Conservation (phyloP, 1,139 yeast species). For the Pichia sorboxylosa region DNA sequence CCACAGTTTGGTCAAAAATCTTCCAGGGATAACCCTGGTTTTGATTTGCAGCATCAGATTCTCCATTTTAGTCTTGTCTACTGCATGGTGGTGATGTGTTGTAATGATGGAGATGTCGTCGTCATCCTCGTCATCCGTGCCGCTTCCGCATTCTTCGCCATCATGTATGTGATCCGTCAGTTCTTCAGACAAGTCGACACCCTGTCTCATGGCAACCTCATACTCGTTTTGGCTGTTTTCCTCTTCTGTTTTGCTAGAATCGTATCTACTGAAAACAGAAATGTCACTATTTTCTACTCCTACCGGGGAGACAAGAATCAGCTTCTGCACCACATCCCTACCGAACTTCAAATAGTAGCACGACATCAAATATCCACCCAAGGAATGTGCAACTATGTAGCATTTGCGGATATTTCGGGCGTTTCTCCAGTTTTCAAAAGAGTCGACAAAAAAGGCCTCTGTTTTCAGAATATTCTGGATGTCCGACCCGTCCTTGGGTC, state of each 20-base stretch:
- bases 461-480: constrained; percentile 30
- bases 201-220: constrained; percentile 14
- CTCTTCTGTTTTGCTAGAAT: constrained; percentile 27
- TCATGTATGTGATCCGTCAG: constrained; percentile 13
- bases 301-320: constrained; percentile 76
- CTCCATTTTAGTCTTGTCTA: constrained; percentile 5
- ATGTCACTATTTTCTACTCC: constrained; percentile 56
- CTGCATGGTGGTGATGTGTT: background rate
- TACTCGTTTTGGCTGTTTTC: no score
- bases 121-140: constrained; percentile 4
- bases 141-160: constrained; percentile 8
- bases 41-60: constrained; percentile 10
- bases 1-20: constrained; percentile 30
- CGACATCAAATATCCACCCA: constrained; percentile 81
- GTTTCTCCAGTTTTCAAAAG: constrained; percentile 72
- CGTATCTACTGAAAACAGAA: constrained; percentile 29
- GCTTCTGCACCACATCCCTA: constrained; percentile 55
- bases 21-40: constrained; percentile 28
- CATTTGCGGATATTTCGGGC: constrained; percentile 44
- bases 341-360: constrained; percentile 73
- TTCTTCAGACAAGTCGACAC: constrained; percentile 18
- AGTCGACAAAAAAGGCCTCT: constrained; percentile 68
- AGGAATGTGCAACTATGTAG: constrained; percentile 76
- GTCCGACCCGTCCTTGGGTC: constrained; percentile 7
- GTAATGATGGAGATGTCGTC: constrained; percentile 1